Base-by-base conservation (phyloP, 345 rosid species). In the Mercurialis annua region DNA sequence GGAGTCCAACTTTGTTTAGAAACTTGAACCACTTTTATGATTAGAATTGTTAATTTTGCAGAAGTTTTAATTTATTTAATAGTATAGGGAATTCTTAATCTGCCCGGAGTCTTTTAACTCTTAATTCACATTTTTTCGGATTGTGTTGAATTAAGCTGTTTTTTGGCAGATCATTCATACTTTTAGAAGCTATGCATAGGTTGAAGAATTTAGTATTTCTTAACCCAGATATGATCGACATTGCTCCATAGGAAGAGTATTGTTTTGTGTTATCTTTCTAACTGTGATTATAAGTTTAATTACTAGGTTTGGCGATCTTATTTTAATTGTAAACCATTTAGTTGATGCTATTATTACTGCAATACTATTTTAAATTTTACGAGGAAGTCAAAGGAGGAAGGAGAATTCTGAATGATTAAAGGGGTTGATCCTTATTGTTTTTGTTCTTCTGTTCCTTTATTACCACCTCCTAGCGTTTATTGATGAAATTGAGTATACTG, bases 181-280 rank as follows among this genome's bases (percentile, higher is more conserved):
- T 23, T 33, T 42, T 36, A 38, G 49, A 52, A 51, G 5, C 17
- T 7, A 54, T 36, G 36, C 47, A 33, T 26, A 26, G 11, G 33
- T 21, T 42, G 65, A 29, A 8, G 17, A 17, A n/a, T 65, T 15
- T 65, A 16, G 15, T 27, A 52, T 40, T 15, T 52, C 17, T 23
- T 36, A 23, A 16, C 34, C 52, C 44, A 2, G 8, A 46, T 24
- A 27, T 34, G 29, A 43, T 17, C 47, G 3, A 21, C 2, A 34
- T 15, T 38, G 47, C 29, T 43, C 26, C 38, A 44, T 62, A 62
- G 53, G 34, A 62, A 18, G 66, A 47, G 30, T 21, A 46, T 27
- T 10, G 10, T 29, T 40, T 20, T 9, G 27, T 30, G 40, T 59
- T 15, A 11, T 29, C 30, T 40, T 40, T 63, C 51, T 29, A 26